A percentile compares a stretch with the other conserved stretches of the same genome.
Evolutionary conservation across 352 stramenopile species (phyloP).

Genomic region (Globisporangium radiosum): DNA sequence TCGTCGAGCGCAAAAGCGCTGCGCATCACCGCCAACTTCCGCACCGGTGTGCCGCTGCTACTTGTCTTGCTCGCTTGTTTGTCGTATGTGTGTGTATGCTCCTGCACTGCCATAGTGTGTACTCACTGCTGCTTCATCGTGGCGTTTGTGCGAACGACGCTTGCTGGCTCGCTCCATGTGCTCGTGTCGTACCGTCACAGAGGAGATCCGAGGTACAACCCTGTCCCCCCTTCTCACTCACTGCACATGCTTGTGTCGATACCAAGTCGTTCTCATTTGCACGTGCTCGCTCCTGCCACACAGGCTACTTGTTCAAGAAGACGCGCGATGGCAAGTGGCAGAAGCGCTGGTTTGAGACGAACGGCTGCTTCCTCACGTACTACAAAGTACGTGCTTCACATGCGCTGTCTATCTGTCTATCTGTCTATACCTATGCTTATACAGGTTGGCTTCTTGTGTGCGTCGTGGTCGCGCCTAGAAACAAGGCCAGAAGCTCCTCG

Average conservation of each 20-base stretch:
- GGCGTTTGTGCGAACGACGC: neutral
- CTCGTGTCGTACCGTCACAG: slow-evolving; percentile 1
- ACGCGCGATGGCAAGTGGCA: slow-evolving; percentile 94
- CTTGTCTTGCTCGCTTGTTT: neutral
- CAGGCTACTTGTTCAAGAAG: slow-evolving; percentile 92
- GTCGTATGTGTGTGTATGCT: neutral
- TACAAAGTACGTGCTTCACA: slow-evolving; percentile 86
- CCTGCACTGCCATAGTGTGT: neutral
- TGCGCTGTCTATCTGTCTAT: neutral
- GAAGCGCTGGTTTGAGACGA: slow-evolving; percentile 98
- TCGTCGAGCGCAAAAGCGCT: slow-evolving; percentile 12
- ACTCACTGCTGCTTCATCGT: neutral
- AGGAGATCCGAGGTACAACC: slow-evolving; percentile 53
- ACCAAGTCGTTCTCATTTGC: too few relatives aligned
- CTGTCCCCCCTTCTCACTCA: too few relatives aligned
- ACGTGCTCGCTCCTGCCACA: neutral
- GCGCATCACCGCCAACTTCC: slow-evolving; percentile 60
- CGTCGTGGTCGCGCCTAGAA: slow-evolving; percentile 27
- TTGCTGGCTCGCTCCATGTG: too few relatives aligned
- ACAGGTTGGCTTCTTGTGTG: too few relatives aligned
- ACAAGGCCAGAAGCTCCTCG: slow-evolving; percentile 92
- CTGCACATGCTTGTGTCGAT: too few relatives aligned
- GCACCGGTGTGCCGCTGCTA: slow-evolving; percentile 26
- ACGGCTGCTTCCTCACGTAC: slow-evolving; percentile 97
- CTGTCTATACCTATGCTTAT: too few relatives aligned